Percentiles rank a stretch among this genome's conserved stretches.
phyloP scores from a whole-genome alignment of 768 basidiomycete species.

The Pseudohyphozyma bogoriensis region DNA sequence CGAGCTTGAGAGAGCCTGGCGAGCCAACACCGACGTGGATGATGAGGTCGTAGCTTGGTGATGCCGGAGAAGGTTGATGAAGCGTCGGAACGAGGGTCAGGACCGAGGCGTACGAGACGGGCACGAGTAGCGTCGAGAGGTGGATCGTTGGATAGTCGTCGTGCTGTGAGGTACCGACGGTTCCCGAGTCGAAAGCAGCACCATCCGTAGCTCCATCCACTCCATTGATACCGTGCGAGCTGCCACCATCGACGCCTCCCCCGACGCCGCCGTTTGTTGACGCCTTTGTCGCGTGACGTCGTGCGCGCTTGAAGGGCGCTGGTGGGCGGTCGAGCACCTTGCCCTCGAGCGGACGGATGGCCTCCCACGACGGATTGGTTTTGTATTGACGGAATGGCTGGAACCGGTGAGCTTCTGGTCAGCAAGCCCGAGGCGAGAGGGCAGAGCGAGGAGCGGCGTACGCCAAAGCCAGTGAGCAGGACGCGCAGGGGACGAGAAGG shows the following conservation, averaged over 20 bases:
- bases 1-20: background rate
- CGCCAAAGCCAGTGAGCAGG: background rate
- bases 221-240: no score
- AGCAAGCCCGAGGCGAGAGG: background rate
- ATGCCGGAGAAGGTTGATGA: background rate
- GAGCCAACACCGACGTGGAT: conserved; percentile 15
- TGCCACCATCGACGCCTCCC: no score
- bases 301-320: no score
- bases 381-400: background rate
- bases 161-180: no score
- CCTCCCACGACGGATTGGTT: no score
- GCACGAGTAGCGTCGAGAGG: conserved; percentile 5
- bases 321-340: no score
- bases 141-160: background rate
- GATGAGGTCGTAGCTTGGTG: conserved; percentile 7
- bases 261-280: no score
- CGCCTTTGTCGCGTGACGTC: no score
- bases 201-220: no score
- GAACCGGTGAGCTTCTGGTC: background rate
- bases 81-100: background rate
- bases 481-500: background rate
- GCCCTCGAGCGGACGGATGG: no score
- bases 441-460: background rate
- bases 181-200: no score
- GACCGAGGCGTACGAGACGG: conserved; percentile 8